Percentiles rank a stretch among this genome's conserved stretches.
Evolutionary conservation across 2,329 filamentous ascomycete species (phyloP).

Genomic region (Camillea tinctor): DNA sequence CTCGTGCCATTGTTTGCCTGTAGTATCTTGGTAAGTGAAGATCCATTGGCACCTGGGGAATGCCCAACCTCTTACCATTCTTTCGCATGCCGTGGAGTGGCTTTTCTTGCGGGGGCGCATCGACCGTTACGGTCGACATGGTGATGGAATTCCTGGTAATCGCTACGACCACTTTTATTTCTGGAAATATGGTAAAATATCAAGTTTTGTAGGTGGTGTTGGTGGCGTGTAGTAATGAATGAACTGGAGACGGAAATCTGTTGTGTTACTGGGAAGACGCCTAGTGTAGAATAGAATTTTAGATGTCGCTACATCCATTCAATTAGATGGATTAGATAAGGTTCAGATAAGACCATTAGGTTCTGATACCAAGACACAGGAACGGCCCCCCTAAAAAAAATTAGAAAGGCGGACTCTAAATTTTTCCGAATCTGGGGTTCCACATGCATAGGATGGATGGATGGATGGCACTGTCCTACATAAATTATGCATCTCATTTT

Average conservation of each 20-base stretch:
- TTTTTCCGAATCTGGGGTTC: neutral
- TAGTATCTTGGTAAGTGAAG: slow-evolving; percentile 13
- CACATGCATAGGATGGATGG: neutral
- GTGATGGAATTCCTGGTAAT: slow-evolving; percentile 14
- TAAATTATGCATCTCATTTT: neutral
- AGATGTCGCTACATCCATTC: neutral
- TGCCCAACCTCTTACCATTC: slow-evolving; percentile 62
- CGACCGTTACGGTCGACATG: slow-evolving; percentile 45
- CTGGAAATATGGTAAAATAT: neutral
- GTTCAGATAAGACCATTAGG: neutral
- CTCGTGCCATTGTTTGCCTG: slow-evolving; percentile 94
- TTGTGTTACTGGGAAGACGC: neutral
- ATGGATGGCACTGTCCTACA: neutral
- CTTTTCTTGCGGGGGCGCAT: slow-evolving; percentile 37
- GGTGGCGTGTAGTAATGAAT: neutral
- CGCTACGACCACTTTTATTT: neutral
- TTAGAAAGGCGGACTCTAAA: neutral
- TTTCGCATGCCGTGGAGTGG: slow-evolving; percentile 68
- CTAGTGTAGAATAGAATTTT: neutral
- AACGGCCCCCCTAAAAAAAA: too few relatives aligned
- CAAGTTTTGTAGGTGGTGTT: neutral
- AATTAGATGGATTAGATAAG: too few relatives aligned
- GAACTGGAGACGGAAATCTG: neutral
- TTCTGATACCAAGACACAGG: neutral
- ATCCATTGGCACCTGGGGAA: neutral